These are phyloP conservation scores for Peniophora sp. DNA, from an alignment of 1,284 basidiomycete genomes.

Conservation along the genomic window DNA sequence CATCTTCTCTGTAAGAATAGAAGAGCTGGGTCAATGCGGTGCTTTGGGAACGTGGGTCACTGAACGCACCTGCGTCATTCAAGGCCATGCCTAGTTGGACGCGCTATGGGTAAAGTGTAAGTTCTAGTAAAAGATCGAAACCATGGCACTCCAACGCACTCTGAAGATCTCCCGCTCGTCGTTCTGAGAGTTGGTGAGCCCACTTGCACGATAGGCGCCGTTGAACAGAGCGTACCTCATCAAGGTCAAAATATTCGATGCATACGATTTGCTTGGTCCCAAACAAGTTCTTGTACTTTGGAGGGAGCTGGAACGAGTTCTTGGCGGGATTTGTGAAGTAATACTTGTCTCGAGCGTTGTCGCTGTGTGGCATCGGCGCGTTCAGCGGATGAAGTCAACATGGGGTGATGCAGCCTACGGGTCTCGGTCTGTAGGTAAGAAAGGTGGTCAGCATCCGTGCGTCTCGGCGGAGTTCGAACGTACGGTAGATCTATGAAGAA, in stretches of 20 bases:
- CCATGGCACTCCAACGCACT: conserved; percentile 23
- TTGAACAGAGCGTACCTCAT: conserved; percentile 23
- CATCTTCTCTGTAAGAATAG: neutral
- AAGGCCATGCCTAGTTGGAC: conserved; percentile 35
- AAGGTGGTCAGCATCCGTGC: neutral
- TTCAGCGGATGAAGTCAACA: neutral
- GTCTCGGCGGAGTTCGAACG: conserved; percentile 25
- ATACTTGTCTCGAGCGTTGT: conserved; percentile 29
- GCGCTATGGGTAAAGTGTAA: conserved; percentile 21
- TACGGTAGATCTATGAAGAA: conserved; percentile 6
- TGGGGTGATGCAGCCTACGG: neutral
- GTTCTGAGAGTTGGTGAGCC: conserved; percentile 6
- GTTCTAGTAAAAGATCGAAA: neutral
- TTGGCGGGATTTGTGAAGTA: conserved; percentile 38
- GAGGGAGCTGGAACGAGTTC: conserved; percentile 32
- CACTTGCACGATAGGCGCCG: too few species aligned
- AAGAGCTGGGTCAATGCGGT: neutral
- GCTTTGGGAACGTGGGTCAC: too few species aligned
- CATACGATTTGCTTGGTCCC: conserved; percentile 66
- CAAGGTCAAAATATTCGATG: conserved; percentile 60
- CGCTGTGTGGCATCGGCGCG: neutral
- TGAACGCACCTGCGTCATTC: conserved; percentile 34
- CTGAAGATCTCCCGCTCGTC: conserved; percentile 73
- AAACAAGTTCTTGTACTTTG: conserved; percentile 43
- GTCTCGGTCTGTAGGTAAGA: neutral